Base-by-base conservation (phyloP, 2,329 filamentous ascomycete genomes). In the Botrytis aclada region DNA sequence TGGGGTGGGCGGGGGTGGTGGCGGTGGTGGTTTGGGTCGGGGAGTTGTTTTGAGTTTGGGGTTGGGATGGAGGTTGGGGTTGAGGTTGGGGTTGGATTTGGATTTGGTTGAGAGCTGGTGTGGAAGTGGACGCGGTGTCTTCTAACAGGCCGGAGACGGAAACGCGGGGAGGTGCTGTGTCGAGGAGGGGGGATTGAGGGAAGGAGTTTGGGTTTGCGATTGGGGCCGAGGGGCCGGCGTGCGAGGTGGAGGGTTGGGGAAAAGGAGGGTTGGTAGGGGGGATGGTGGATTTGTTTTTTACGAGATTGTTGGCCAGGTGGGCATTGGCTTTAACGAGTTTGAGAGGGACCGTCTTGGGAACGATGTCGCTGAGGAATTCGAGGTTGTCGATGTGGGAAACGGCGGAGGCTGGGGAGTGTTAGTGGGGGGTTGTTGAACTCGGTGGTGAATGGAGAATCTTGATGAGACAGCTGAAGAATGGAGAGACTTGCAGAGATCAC, bases 321-420 rank as follows among this genome's bases (percentile, higher is more conserved):
- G 88, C 82, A 62, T 90, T 88, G 79, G 90, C 90, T 84, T 94
- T 95, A 83, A 92, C 88, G 77, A 93, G 88, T 80, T 92, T 93
- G 84, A 90, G 97, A 25, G 93, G 90, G 9, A 91, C 88, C 1
- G 95, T 98, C 81, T 92, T 92, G 73, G 96, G 96, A 54, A 98
- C 92, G 39, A 97, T 89, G 82, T 99, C 96, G 75, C 92, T 88
- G 22, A 99, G 88, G 81, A 99, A 99, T 82, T 99, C 95, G 69
- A 99, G 91, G 81, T 97, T 97, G 82, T 98, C 96, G 75, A 94
- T 90, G 81, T 94, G 92, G 12, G 92, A 89, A 72, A 98, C 91
- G 41, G 96, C 95, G 79, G 89, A 93, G 77, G 95, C 94, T 94
- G 62, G 63, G 16, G n/a, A 72, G 71, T 65, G 74, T 73, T 67